Percentiles rank a stretch among this genome's conserved stretches.
Evolutionary conservation across 106 monocot species (phyloP).

Genomic region (Dendrobium catenatum): DNA sequence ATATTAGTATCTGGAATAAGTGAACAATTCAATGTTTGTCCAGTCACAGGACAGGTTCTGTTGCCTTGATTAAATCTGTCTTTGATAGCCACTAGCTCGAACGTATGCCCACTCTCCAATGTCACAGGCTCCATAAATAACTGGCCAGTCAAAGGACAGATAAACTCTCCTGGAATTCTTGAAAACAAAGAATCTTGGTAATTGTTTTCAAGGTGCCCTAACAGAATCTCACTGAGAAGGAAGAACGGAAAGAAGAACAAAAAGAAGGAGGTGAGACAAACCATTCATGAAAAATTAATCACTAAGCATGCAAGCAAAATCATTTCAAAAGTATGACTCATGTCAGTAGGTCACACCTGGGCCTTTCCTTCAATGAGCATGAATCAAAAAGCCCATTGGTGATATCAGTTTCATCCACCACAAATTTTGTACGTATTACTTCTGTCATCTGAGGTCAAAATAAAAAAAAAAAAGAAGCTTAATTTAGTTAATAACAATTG

Average conservation of each 20-base stretch:
- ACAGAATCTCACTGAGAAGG: background rate
- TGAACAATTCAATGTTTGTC: constrained; percentile 3
- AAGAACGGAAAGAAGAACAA: background rate
- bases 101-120: constrained; percentile 29
- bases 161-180: constrained; percentile 20
- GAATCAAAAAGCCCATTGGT: background rate
- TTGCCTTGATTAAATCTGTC: constrained; percentile 27
- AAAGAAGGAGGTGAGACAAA: background rate
- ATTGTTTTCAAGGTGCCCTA: background rate
- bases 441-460: background rate
- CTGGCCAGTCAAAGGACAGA: constrained; percentile 26
- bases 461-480: too few species aligned
- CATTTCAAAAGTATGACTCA: background rate
- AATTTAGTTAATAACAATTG: too few species aligned
- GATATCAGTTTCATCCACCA: background rate
- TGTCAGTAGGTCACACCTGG: background rate
- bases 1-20: constrained; percentile 19
- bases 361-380: background rate
- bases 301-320: background rate
- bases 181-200: constrained; percentile 10
- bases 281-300: background rate
- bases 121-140: constrained; percentile 30
- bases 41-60: constrained; percentile 26
- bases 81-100: constrained; percentile 21
- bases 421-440: background rate